These are phyloP conservation scores for Jamesozyma hellenica DNA, from an alignment of 805 yeast genomes.

Conservation along the genomic window DNA sequence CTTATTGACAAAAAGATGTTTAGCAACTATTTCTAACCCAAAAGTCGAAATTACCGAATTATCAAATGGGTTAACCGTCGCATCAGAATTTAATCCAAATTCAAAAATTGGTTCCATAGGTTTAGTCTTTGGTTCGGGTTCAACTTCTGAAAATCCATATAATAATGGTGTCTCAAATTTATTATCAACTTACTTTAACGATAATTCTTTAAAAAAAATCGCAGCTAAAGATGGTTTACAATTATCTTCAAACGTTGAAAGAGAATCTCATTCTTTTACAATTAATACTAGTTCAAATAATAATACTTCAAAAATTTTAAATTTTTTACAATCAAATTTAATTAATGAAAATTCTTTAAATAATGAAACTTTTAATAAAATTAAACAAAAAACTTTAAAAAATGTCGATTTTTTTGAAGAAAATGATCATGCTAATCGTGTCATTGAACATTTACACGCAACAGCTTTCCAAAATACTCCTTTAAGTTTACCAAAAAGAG, in stretches of 20 bases:
- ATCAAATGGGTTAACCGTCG: slow-evolving; percentile 65
- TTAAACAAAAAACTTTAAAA: slow-evolving; percentile 38
- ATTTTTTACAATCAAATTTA: slow-evolving; percentile 37
- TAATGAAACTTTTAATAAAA: slow-evolving; percentile 38
- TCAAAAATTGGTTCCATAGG: slow-evolving; percentile 49
- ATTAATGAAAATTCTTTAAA: slow-evolving; percentile 17
- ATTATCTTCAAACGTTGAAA: slow-evolving; percentile 43
- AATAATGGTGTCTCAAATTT: slow-evolving; percentile 73
- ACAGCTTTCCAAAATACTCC: slow-evolving; percentile 85
- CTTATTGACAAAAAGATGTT: background rate
- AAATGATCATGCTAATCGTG: slow-evolving; percentile 42
- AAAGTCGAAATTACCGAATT: slow-evolving; percentile 63
- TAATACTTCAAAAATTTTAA: slow-evolving; percentile 42
- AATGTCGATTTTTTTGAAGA: slow-evolving; percentile 48
- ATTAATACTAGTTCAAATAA: slow-evolving; percentile 41
- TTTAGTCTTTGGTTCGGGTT: slow-evolving; percentile 65
- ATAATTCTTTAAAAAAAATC: slow-evolving; percentile 12
- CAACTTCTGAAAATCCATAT: slow-evolving; percentile 69
- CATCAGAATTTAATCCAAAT: slow-evolving; percentile 51
- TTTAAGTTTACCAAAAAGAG: slow-evolving; percentile 63
- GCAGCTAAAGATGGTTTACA: slow-evolving; percentile 46
- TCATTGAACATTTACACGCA: slow-evolving; percentile 66
- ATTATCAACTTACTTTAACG: slow-evolving; percentile 40
- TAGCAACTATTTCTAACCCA: slow-evolving; percentile 25
- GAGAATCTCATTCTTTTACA: slow-evolving; percentile 55